Conservation (phyloP, 345 rosid genomes). For the Punica granatum region DNA sequence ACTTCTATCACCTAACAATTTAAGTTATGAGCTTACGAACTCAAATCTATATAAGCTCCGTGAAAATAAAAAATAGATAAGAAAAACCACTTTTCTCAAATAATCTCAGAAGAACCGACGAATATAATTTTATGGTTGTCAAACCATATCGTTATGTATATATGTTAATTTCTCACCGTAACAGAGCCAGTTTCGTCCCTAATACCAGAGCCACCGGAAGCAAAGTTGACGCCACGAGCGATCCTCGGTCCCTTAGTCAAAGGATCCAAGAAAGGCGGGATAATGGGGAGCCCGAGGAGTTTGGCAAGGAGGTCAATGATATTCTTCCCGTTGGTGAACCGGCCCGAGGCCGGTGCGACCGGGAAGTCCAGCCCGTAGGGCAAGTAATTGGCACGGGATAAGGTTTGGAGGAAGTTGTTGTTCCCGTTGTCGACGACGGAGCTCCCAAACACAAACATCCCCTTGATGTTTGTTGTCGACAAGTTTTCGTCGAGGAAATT, state of each 20-base stretch:
- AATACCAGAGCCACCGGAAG: slow-evolving; percentile 61
- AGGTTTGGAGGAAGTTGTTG: slow-evolving; percentile 42
- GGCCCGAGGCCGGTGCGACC: slow-evolving; percentile 37
- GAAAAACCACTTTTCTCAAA: no score
- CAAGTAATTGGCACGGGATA: slow-evolving; percentile 38
- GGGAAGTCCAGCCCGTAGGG: slow-evolving; percentile 61
- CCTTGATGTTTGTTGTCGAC: slow-evolving; percentile 11
- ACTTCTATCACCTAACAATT: no score
- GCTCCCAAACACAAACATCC: slow-evolving; percentile 70
- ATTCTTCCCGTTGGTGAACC: slow-evolving; percentile 57
- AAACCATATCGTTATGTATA: no score
- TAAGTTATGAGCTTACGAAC: no score
- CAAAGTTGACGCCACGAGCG: slow-evolving; percentile 45
- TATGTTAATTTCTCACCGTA: slow-evolving; percentile 19
- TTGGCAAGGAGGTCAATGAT: slow-evolving; percentile 41
- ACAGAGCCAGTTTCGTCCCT: slow-evolving; percentile 44
- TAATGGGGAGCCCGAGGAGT: slow-evolving; percentile 30
- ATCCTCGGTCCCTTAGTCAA: slow-evolving; percentile 28
- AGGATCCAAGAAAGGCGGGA: slow-evolving; percentile 40
- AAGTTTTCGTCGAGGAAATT: background rate
- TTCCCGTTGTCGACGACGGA: slow-evolving; percentile 61
- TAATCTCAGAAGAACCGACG: no score
- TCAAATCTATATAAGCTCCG: no score
- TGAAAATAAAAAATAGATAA: no score
- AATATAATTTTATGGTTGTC: no score